phyloP scores from a whole-genome alignment of 306 rosid species.

The Erythrophleum fordii region DNA sequence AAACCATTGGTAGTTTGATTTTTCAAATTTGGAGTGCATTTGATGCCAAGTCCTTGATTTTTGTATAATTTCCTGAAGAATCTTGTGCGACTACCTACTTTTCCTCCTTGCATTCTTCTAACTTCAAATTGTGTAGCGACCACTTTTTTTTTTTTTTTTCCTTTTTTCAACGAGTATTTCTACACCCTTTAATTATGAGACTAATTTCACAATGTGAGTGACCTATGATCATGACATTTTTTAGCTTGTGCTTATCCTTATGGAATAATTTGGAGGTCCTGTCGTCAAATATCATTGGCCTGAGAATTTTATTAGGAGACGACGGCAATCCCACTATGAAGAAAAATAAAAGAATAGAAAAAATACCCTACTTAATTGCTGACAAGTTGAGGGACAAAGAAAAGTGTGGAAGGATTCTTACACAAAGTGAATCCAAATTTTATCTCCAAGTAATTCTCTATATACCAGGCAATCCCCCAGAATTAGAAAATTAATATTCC shows the following conservation, averaged over 20 bases:
- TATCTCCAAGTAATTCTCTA: not conserved
- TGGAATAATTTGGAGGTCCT: not conserved
- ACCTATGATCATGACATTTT: not conserved
- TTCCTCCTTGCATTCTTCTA: not conserved
- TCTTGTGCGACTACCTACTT: not conserved
- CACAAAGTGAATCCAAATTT: not conserved
- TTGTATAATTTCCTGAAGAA: not conserved
- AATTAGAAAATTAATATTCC: constrained; percentile 18
- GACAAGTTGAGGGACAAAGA: not conserved
- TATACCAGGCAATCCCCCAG: not conserved
- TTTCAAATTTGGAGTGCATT: not conserved
- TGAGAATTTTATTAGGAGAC: not conserved
- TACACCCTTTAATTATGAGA: too few species aligned
- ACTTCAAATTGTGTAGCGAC: not conserved
- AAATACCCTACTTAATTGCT: not conserved
- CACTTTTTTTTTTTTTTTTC: too few species aligned
- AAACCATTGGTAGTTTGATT: not conserved
- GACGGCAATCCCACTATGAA: not conserved
- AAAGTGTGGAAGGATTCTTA: not conserved
- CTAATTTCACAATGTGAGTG: too few species aligned
- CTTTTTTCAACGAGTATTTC: too few species aligned
- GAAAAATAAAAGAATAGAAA: not conserved
- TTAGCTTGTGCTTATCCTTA: not conserved
- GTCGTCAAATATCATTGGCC: not conserved
- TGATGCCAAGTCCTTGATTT: not conserved